phyloP scores from a whole-genome alignment of 164 flowering plant genomes.

The Piper betle region DNA sequence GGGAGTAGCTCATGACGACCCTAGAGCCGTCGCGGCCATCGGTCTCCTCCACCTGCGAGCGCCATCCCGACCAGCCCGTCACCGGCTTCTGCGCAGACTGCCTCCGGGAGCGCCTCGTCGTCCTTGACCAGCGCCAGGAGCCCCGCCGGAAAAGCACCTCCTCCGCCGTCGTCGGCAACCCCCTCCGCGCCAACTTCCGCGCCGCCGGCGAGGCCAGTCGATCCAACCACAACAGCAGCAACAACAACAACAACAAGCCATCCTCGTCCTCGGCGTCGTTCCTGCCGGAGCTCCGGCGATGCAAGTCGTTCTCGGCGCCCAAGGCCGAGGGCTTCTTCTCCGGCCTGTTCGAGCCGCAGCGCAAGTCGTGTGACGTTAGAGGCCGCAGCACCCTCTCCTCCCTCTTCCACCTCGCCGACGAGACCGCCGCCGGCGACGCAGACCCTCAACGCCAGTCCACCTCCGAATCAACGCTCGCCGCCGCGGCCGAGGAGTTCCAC shows the following conservation, averaged over 20 bases:
- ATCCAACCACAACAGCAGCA: no score
- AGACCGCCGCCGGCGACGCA: conserved; percentile 22
- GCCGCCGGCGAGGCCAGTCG: not conserved
- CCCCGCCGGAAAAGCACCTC: conserved; percentile 5
- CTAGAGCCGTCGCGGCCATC: conserved; percentile 14
- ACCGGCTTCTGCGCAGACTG: conserved; percentile 86
- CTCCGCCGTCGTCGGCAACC: conserved; percentile 1
- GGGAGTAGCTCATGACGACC: conserved; percentile 12
- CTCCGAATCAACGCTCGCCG: conserved; percentile 23
- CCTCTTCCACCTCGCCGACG: conserved; percentile 54
- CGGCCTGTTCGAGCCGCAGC: conserved; percentile 59
- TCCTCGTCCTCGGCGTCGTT: conserved; percentile 29
- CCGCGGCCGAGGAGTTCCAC: conserved; percentile 13
- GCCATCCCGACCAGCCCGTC: conserved; percentile 50
- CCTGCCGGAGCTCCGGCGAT: conserved; percentile 68
- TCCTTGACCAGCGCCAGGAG: conserved; percentile 20
- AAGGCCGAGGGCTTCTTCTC: conserved; percentile 47
- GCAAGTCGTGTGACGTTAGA: conserved; percentile 81
- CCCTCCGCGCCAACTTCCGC: conserved; percentile 8
- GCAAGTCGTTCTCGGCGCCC: conserved; percentile 60
- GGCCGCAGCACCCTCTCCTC: conserved; percentile 44
- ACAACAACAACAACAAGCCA: conserved; percentile 1
- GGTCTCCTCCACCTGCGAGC: conserved; percentile 36
- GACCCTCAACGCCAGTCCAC: conserved; percentile 20
- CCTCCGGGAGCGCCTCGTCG: conserved; percentile 74